Conservation (phyloP, 805 yeast genomes). For the Dipodascopsis uninucleata region DNA sequence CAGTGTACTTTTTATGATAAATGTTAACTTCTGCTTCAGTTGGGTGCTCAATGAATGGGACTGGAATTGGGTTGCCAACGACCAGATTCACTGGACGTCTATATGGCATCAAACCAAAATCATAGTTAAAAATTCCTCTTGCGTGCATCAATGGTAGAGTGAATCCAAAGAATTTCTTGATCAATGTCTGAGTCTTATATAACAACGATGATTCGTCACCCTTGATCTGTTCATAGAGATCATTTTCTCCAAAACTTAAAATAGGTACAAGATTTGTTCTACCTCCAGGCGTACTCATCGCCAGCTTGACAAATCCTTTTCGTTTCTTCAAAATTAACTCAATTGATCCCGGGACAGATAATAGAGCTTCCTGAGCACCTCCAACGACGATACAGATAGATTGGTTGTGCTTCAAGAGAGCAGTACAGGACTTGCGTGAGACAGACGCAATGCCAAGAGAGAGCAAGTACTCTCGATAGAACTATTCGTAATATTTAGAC, state of each 20-base stretch:
- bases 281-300: constrained; percentile 51
- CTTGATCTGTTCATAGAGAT: constrained; percentile 51
- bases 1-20: constrained; percentile 68
- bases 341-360: constrained; percentile 56
- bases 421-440: constrained; percentile 63
- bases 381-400: constrained; percentile 91
- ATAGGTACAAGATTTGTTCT: constrained; percentile 81
- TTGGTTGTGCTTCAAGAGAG: constrained; percentile 58
- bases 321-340: constrained; percentile 72
- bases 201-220: constrained; percentile 46
- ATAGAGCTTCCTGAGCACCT: constrained; percentile 87
- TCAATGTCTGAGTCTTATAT: constrained; percentile 61
- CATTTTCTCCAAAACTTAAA: constrained; percentile 85
- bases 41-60: constrained; percentile 48
- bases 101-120: constrained; percentile 85
- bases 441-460: constrained; percentile 84
- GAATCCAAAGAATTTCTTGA: constrained; percentile 71
- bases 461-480: constrained; percentile 80
- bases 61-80: constrained; percentile 42
- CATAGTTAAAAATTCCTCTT: constrained; percentile 86
- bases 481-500: constrained; percentile 23
- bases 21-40: constrained; percentile 53
- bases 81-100: constrained; percentile 73
- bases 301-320: constrained; percentile 85
- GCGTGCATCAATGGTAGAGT: constrained; percentile 91